Conservation (phyloP, 331 rosid species). For the Pyracantha coccinea region DNA sequence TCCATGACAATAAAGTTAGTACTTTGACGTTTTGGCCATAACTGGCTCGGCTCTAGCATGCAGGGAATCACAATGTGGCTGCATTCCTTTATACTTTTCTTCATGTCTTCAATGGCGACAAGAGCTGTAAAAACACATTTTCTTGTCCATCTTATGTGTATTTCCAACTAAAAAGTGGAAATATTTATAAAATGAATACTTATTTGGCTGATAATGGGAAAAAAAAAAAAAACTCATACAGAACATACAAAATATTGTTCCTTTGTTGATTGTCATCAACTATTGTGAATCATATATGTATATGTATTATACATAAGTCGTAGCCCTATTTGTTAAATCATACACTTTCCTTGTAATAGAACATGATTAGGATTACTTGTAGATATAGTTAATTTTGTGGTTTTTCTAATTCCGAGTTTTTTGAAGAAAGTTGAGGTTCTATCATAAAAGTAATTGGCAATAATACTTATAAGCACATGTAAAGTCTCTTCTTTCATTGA, state of each 20-base stretch:
- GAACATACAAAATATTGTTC: not conserved
- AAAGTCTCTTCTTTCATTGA: no score
- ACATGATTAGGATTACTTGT: no score
- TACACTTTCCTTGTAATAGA: not conserved
- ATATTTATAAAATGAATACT: no score
- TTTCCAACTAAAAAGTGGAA: slow-evolving; percentile 12
- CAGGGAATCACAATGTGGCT: slow-evolving; percentile 51
- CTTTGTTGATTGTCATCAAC: not conserved
- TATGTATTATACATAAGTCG: not conserved
- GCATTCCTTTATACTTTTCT: slow-evolving; percentile 49
- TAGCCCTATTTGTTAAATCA: no score
- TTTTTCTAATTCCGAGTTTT: no score
- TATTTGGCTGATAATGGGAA: no score
- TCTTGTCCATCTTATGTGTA: slow-evolving; percentile 24
- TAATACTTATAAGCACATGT: no score
- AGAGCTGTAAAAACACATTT: not conserved
- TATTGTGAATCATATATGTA: not conserved
- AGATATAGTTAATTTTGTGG: no score
- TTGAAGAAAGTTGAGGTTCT: no score
- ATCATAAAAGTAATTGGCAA: no score
- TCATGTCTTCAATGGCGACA: slow-evolving; percentile 20
- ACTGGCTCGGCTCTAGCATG: slow-evolving; percentile 38
- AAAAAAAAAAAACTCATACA: no score
- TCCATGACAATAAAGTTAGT: slow-evolving; percentile 24
- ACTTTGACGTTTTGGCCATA: slow-evolving; percentile 54